phyloP scores from a whole-genome alignment of 371 early-diverging fungal genomes.

The Syncephalastrum monosporum region DNA sequence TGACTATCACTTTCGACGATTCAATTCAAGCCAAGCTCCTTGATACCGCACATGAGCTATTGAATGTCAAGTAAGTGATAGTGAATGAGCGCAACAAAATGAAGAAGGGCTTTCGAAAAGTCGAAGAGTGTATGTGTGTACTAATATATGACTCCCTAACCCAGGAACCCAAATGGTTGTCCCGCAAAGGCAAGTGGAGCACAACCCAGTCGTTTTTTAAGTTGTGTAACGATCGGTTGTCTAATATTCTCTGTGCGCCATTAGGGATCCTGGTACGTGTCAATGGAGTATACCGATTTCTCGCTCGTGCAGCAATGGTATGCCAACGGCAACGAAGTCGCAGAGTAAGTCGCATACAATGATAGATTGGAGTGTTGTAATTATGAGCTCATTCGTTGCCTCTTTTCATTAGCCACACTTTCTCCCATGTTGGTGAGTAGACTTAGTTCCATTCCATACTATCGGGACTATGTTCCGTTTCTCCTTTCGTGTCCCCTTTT shows the following conservation, averaged over 20 bases:
- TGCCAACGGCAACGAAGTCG: slow-evolving; percentile 71
- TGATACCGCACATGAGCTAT: slow-evolving; percentile 34
- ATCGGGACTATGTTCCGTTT: slow-evolving; percentile 20
- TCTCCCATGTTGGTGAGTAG: slow-evolving; percentile 58
- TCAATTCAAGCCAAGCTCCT: slow-evolving; percentile 55
- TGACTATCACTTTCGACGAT: slow-evolving; percentile 73
- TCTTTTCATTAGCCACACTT: slow-evolving; percentile 52
- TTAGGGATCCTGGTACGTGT: slow-evolving; percentile 67
- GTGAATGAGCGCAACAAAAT: too few species aligned
- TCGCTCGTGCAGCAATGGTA: slow-evolving; percentile 70
- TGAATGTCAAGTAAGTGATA: slow-evolving; percentile 43
- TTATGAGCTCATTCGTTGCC: not conserved
- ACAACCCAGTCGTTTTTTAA: slow-evolving; percentile 2
- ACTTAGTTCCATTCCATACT: slow-evolving; percentile 17
- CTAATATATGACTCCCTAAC: slow-evolving; percentile 4
- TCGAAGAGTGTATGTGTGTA: too few species aligned
- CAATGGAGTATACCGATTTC: slow-evolving; percentile 67
- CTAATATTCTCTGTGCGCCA: slow-evolving; percentile 17
- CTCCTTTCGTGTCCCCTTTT: too few species aligned
- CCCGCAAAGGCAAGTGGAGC: slow-evolving; percentile 40
- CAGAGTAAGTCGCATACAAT: slow-evolving; percentile 40
- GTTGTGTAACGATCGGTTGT: slow-evolving; percentile 13
- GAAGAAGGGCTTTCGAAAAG: too few species aligned
- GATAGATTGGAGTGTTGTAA: not conserved
- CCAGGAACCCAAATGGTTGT: slow-evolving; percentile 62